phyloP scores from a whole-genome alignment of 108 stramenopile species.

The Thalassiosira profunda region DNA sequence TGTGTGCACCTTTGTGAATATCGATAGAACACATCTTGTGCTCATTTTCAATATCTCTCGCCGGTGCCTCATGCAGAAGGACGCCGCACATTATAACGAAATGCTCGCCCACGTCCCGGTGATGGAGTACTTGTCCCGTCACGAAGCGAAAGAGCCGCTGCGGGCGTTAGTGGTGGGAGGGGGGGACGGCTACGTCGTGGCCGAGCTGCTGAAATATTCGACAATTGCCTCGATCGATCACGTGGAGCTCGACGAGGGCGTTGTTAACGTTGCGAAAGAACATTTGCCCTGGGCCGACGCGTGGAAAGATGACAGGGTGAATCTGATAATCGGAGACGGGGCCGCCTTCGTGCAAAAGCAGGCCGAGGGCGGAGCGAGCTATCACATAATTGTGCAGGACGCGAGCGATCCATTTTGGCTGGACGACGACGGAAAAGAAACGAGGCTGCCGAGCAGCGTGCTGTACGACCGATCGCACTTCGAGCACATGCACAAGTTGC shows the following conservation, averaged over 20 bases:
- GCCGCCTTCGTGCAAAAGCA: conserved; percentile 63
- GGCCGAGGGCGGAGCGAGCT: conserved; percentile 32
- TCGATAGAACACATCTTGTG: too few relatives aligned
- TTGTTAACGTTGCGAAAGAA: conserved; percentile 63
- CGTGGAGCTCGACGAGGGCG: conserved; percentile 81
- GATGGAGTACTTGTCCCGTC: conserved; percentile 59
- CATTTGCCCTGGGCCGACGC: conserved; percentile 75
- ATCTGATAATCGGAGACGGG: conserved; percentile 72
- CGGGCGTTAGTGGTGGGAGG: conserved; percentile 77
- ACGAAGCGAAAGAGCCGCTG: background rate
- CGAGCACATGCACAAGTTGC: conserved; percentile 48
- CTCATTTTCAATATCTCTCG: too few relatives aligned
- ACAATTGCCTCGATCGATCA: conserved; percentile 74
- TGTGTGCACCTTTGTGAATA: too few relatives aligned
- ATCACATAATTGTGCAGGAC: conserved; percentile 89
- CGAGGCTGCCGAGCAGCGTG: conserved; percentile 62
- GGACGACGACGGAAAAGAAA: conserved; percentile 53
- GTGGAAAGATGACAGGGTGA: conserved; percentile 77
- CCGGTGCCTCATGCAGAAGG: too few relatives aligned
- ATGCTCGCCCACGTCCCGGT: conserved; percentile 88
- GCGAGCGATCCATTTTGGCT: conserved; percentile 75
- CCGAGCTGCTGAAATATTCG: conserved; percentile 60
- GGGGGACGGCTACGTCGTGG: conserved; percentile 71
- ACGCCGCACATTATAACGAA: conserved; percentile 86
- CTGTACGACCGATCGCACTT: conserved; percentile 72